phyloP scores from a whole-genome alignment of 129 eudicot genomes.

The Artemisia annua region DNA sequence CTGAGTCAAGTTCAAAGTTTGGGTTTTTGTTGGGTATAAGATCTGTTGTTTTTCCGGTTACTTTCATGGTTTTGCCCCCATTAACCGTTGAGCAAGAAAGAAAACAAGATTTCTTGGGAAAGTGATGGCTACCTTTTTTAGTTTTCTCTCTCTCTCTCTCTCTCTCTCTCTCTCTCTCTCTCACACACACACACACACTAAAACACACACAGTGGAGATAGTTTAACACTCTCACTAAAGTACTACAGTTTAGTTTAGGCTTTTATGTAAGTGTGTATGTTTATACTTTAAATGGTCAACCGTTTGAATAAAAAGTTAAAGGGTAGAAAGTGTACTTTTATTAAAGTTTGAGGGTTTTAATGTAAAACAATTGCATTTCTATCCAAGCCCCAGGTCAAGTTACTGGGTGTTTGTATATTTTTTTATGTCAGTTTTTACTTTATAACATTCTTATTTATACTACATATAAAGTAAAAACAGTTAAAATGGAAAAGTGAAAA shows the following conservation, averaged over 20 bases:
- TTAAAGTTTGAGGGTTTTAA: conserved; percentile 21
- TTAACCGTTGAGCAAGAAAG: not conserved
- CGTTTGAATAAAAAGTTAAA: not conserved
- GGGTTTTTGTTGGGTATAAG: conserved; percentile 31
- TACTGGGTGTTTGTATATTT: too few species aligned
- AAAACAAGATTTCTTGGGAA: conserved; percentile 22
- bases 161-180: too few species aligned
- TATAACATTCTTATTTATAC: too few species aligned
- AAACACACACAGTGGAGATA: not conserved
- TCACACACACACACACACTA: too few species aligned
- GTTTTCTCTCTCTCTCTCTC: too few species aligned
- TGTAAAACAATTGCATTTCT: not conserved
- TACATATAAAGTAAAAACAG: too few species aligned
- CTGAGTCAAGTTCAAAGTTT: conserved; percentile 47
- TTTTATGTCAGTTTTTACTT: too few species aligned
- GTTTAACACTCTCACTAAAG: not conserved
- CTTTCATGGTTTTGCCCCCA: conserved; percentile 75
- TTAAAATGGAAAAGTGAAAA: too few species aligned
- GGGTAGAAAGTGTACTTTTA: not conserved
- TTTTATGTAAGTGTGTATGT: not conserved
- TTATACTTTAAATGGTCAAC: conserved; percentile 30
- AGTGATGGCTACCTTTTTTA: not conserved
- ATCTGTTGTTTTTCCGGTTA: conserved; percentile 51
- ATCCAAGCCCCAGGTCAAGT: too few species aligned
- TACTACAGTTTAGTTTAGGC: conserved; percentile 9